Evolutionary conservation across 805 yeast species (phyloP).

Genomic region (Saccharomycopsis fodiens): DNA sequence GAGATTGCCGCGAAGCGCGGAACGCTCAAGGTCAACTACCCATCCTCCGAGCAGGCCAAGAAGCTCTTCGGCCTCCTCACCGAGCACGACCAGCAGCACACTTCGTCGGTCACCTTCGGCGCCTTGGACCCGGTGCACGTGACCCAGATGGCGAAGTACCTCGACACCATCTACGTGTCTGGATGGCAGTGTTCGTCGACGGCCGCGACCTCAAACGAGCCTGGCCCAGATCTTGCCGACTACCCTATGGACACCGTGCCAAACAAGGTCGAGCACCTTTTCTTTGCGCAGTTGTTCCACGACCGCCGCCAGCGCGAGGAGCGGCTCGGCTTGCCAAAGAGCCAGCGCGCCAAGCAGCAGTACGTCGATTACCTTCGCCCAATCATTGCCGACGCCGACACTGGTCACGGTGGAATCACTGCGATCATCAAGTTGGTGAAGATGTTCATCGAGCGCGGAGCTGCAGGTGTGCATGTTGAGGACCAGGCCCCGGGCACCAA

Average conservation of each 20-base stretch:
- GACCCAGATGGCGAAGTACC: slow-evolving; percentile 92
- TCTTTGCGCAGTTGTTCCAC: slow-evolving; percentile 95
- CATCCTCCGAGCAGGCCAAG: slow-evolving; percentile 73
- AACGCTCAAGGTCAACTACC: slow-evolving; percentile 61
- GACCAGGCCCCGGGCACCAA: slow-evolving; percentile 99
- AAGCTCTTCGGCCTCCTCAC: slow-evolving; percentile 65
- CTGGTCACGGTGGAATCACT: slow-evolving; percentile 98
- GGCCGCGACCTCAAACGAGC: slow-evolving; percentile 95
- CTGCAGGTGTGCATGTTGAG: slow-evolving; percentile 97
- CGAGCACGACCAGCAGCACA: slow-evolving; percentile 64
- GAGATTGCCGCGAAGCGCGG: slow-evolving; percentile 90
- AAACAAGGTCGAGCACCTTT: slow-evolving; percentile 93
- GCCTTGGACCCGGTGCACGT: slow-evolving; percentile 95
- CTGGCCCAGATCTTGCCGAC: slow-evolving; percentile 97
- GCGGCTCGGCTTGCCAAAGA: slow-evolving; percentile 51
- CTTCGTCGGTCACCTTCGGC: slow-evolving; percentile 86
- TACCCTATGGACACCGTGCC: slow-evolving; percentile 99
- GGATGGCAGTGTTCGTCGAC: slow-evolving; percentile 99
- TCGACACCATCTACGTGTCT: slow-evolving; percentile 87
- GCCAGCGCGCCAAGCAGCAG: slow-evolving; percentile 61
- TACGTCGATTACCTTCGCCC: slow-evolving; percentile 88
- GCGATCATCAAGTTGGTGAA: slow-evolving; percentile 94
- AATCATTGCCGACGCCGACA: slow-evolving; percentile 94
- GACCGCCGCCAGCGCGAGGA: slow-evolving; percentile 94
- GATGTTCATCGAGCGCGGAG: slow-evolving; percentile 95